Conservation (phyloP, 2,329 filamentous ascomycete species). For the Exophiala aquamarina region DNA sequence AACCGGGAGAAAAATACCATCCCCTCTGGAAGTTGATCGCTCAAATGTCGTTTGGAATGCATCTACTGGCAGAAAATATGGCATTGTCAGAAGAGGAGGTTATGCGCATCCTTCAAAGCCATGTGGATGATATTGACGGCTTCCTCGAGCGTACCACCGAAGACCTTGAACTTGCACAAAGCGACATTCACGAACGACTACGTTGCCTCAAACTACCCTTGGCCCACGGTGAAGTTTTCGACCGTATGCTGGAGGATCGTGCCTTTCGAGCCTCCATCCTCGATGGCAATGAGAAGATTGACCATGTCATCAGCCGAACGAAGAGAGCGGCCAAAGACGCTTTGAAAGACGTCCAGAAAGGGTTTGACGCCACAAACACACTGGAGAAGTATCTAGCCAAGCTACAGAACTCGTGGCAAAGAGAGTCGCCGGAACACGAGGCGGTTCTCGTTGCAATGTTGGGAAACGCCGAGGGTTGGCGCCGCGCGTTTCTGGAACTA, state of each 20-base stretch:
- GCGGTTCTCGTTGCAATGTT: conserved; percentile 88
- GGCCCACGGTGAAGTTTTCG: conserved; percentile 77
- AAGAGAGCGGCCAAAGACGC: conserved; percentile 73
- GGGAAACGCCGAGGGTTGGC: conserved; percentile 89
- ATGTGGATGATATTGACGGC: conserved; percentile 91
- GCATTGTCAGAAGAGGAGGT: conserved; percentile 89
- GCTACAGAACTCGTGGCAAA: conserved; percentile 62
- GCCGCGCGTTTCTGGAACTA: conserved; percentile 73
- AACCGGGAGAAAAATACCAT: conserved; percentile 74
- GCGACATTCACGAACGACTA: conserved; percentile 78
- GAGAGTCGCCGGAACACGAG: conserved; percentile 59
- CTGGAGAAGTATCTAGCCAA: conserved; percentile 73
- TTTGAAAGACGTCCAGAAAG: conserved; percentile 75
- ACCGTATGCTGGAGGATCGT: conserved; percentile 82
- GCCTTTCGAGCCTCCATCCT: conserved; percentile 79
- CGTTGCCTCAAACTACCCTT: conserved; percentile 80
- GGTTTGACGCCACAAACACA: conserved; percentile 71
- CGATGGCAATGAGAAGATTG: conserved; percentile 85
- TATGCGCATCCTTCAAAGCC: conserved; percentile 81
- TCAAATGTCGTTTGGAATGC: conserved; percentile 91
- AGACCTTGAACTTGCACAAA: conserved; percentile 74
- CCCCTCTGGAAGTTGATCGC: conserved; percentile 86
- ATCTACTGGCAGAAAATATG: conserved; percentile 78
- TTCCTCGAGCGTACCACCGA: conserved; percentile 85
- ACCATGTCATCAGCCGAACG: conserved; percentile 82